Base-by-base conservation (phyloP, 352 stramenopile species). In the Pythium angustatum region DNA sequence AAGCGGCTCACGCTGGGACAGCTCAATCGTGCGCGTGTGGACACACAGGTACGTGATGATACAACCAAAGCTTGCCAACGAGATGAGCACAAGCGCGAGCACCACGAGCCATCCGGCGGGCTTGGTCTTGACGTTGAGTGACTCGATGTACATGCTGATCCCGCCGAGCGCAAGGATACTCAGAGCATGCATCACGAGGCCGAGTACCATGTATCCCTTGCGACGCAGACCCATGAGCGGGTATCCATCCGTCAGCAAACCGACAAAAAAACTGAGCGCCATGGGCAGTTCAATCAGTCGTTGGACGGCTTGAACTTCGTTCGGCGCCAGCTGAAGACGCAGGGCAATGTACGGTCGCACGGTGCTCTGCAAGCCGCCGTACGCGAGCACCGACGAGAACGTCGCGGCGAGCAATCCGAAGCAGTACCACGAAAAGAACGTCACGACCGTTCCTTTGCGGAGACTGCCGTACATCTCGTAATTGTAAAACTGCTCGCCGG, bases 41-140 rank as follows among this genome's bases (percentile, higher is more conserved):
- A 75, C 69, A 28, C 66, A 75, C n/a, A 79, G 17, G 53, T 77
- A 79, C 41, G 69, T 77, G 69, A 77, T 75, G 58, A 77, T 79
- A 44, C 72, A 77, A 26, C 72, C 69, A 34, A 76, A 69, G 43
- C 72, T 77, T 6, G 69, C 69, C 34, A 70, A 22, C 21, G 54
- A 60, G 21, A 69, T 48, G 22, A 79, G 65, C 56, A 79, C 19
- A 26, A 79, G 69, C 3, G 62, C 50, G 26, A 77, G 34, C 21
- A 57, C 58, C 30, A 75, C 60, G 17, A 79, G 21, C 58, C 48
- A 56, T 19, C 44, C 51, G 9, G 36, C 55, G 12, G 26, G 65
- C 14, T 65, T 30, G 24, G 27, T 52, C 10, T 31, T 54, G 22
- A 15, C 2, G 4, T 24, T 38, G 10, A 59, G 50, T 7, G 65